Conservation (phyloP, 257 asterid genomes). For the Phtheirospermum japonicum region DNA sequence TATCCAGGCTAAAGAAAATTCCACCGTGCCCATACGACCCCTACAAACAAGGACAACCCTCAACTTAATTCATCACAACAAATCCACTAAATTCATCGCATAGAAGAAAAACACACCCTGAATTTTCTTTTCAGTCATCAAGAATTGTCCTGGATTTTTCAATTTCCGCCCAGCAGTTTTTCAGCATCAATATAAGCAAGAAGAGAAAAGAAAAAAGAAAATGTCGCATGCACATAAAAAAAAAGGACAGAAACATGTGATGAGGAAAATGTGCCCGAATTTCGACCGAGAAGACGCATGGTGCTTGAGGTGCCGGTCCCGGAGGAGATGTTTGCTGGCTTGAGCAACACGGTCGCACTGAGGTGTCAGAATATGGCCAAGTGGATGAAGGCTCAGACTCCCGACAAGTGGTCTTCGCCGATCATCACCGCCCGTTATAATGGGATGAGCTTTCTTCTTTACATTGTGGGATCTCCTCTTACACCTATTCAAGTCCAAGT, state of each 20-base stretch:
- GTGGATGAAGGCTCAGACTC: conserved; percentile 91
- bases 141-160: neutral
- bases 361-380: conserved; percentile 95
- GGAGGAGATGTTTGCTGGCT: conserved; percentile 76
- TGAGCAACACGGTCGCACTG: conserved; percentile 63
- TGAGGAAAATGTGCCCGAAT: conserved; percentile 87
- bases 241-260: conserved; percentile 34
- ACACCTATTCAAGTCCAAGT: conserved; percentile 67
- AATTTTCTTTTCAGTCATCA: neutral
- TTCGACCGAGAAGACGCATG: conserved; percentile 79
- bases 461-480: conserved; percentile 69
- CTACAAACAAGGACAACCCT: conserved; percentile 34
- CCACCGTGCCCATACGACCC: conserved; percentile 43
- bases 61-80: neutral
- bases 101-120: neutral
- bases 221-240: conserved; percentile 28
- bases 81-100: neutral
- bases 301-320: conserved; percentile 90
- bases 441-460: conserved; percentile 77
- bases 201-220: neutral
- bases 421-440: conserved; percentile 72
- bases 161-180: neutral
- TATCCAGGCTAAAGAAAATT: too few species aligned
- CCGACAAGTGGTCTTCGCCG: conserved; percentile 84
- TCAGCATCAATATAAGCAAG: neutral